Evolutionary conservation across 495 filamentous ascomycete species (phyloP), one percentile per base, ranked within the genome.

Genomic region (Elasticomyces elasticus): DNA sequence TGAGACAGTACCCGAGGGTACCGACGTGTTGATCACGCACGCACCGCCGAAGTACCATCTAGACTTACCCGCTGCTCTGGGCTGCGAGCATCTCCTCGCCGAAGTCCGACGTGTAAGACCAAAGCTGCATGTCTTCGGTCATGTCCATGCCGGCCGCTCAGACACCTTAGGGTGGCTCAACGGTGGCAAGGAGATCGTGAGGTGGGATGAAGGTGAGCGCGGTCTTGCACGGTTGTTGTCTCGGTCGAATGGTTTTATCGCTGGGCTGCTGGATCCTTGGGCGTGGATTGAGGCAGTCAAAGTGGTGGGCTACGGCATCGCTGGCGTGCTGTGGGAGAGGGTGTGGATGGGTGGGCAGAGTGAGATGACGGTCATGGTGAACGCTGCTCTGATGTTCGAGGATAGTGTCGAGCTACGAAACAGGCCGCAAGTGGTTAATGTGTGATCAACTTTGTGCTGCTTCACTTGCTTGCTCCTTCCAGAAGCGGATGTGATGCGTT

Each of bases 1-100:
- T 0, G 71, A 74, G 52, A 83, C 79, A 26, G 73, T 97, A 17
- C 91, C 92, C 0, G 56, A 67, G 7, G 79, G 85, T 48, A 86
- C 81, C 1, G 89, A 95, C 60, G 79, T 97, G 48, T 73, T 97
- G 0, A 70, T 97, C 37, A 97, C 91, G 10, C 91, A 97, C 64
- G 83, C 82, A 23, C 84, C 84, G 23, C 74, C 83, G 51, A 76
- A 79, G 63, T 73, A 81, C 61, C 91, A 97, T 64, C 79, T 85
- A 6, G 91, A 97, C 66, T 66, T 72, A 5, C 54, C 66, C 13
- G 58, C 65, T 49, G 80, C 74, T 0, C 73, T 86, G 48, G 91
- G 91, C 25, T 94, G 87, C 63, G 79, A 83, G 19, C 79, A 74
- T 27, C 77, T 97, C 1, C 75, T 91, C 1, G 69, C 76, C 17